Evolutionary conservation across 371 early-diverging fungal genomes (phyloP).

Genomic region (Mortierella sp.): DNA sequence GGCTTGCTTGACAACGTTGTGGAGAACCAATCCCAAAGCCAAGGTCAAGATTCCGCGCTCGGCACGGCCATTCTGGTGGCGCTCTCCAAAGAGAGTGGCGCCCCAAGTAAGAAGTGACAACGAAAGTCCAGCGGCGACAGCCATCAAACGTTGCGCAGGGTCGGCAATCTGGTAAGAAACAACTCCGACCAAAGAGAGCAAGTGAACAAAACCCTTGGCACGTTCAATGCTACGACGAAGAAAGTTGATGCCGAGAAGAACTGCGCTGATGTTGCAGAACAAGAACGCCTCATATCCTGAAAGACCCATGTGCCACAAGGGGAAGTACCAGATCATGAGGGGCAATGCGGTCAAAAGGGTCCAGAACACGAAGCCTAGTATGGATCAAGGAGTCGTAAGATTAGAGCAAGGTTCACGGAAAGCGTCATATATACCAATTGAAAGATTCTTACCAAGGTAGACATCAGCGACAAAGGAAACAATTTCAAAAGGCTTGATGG

Average conservation of each 20-base stretch:
- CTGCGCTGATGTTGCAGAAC: conserved; percentile 68
- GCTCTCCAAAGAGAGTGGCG: conserved; percentile 67
- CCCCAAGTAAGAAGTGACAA: conserved; percentile 68
- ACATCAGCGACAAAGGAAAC: conserved; percentile 60
- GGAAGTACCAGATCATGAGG: conserved; percentile 85
- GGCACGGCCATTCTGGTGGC: conserved; percentile 61
- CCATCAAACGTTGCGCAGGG: conserved; percentile 70
- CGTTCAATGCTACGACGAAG: conserved; percentile 65
- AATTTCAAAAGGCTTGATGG: conserved; percentile 32
- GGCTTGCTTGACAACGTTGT: conserved; percentile 77
- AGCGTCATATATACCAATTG: not conserved
- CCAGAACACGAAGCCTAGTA: conserved; percentile 79
- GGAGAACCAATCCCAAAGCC: conserved; percentile 73
- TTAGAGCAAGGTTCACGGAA: not conserved
- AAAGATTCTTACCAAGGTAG: conserved; percentile 62
- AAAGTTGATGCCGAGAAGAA: conserved; percentile 70
- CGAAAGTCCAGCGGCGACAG: conserved; percentile 69
- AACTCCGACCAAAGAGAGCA: conserved; percentile 71
- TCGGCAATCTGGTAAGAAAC: conserved; percentile 66
- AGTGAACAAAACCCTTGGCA: conserved; percentile 68
- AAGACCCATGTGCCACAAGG: conserved; percentile 88
- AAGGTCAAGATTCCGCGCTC: conserved; percentile 73
- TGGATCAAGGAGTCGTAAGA: no score
- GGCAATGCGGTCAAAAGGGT: conserved; percentile 80
- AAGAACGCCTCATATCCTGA: conserved; percentile 83